A percentile compares a stretch with the other conserved stretches of the same genome.
phyloP scores from a whole-genome alignment of 2,329 filamentous ascomycete species.

The Aureobasidium sp. region DNA sequence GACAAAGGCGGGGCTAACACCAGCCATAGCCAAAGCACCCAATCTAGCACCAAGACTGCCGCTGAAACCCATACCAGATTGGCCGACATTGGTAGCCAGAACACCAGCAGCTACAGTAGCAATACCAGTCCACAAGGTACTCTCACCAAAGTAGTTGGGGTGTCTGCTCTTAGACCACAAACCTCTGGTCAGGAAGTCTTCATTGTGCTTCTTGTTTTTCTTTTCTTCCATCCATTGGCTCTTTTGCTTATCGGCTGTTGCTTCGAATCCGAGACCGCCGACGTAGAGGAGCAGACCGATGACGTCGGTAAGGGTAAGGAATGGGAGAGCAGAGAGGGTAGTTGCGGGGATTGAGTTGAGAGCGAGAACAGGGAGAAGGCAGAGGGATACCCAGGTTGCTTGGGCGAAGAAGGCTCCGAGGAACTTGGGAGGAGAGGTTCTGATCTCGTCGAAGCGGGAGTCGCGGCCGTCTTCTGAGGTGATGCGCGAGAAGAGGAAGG shows the following conservation, averaged over 20 bases:
- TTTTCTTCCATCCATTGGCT: slow-evolving; percentile 52
- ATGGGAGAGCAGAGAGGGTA: slow-evolving; percentile 42
- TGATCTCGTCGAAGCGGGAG: slow-evolving; percentile 49
- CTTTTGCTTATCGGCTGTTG: slow-evolving; percentile 57
- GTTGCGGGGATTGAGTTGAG: slow-evolving; percentile 53
- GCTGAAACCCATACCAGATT: slow-evolving; percentile 49
- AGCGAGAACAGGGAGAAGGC: slow-evolving; percentile 55
- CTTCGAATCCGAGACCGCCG: slow-evolving; percentile 53
- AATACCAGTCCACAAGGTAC: slow-evolving; percentile 60
- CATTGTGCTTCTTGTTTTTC: slow-evolving; percentile 56
- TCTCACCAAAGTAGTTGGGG: slow-evolving; percentile 66
- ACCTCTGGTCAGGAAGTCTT: slow-evolving; percentile 56
- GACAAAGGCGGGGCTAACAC: slow-evolving; percentile 56
- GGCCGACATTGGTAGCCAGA: slow-evolving; percentile 45
- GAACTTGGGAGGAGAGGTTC: slow-evolving; percentile 45
- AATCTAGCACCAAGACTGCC: slow-evolving; percentile 35
- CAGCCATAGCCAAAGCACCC: slow-evolving; percentile 43
- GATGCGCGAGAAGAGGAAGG: slow-evolving; percentile 56
- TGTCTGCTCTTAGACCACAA: slow-evolving; percentile 54
- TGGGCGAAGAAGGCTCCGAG: slow-evolving; percentile 50
- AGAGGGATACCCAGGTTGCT: slow-evolving; percentile 60
- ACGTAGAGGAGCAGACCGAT: slow-evolving; percentile 50
- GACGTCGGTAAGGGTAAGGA: slow-evolving; percentile 44
- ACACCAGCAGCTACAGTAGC: slow-evolving; percentile 51
- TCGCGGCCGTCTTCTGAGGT: slow-evolving; percentile 50